A percentile compares a stretch with the other conserved stretches of the same genome.
Conservation (phyloP, 116 monocot genomes). For the Iris pallida region DNA sequence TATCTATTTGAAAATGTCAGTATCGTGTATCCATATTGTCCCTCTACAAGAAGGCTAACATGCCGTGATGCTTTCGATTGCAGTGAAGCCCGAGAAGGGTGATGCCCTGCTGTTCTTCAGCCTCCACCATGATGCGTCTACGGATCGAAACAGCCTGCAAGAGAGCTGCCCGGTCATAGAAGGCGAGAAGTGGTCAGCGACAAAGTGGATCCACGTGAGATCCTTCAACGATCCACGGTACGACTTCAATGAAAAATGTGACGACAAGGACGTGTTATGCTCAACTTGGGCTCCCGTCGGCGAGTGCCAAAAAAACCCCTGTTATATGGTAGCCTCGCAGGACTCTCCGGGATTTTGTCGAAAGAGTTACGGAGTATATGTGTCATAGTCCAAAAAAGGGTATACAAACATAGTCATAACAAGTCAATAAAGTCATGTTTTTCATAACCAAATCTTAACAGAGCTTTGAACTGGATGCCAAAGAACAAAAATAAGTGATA, state of each 20-base stretch:
- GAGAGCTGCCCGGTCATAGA: constrained; percentile 49
- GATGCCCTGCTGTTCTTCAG: constrained; percentile 52
- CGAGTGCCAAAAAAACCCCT: constrained; percentile 3
- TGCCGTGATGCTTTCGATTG: not conserved
- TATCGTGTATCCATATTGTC: too few relatives aligned
- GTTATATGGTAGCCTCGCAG: not conserved
- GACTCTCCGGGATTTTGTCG: constrained; percentile 3
- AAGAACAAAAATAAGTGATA: too few relatives aligned
- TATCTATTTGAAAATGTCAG: too few relatives aligned
- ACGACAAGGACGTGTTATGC: not conserved
- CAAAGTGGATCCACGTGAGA: constrained; percentile 58
- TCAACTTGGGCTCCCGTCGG: not conserved
- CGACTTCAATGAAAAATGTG: not conserved
- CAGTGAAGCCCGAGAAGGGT: constrained; percentile 44
- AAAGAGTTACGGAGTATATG: constrained; percentile 6
- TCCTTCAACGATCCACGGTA: constrained; percentile 36
- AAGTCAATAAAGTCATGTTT: too few relatives aligned
- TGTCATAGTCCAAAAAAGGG: too few relatives aligned
- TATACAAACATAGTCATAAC: too few relatives aligned
- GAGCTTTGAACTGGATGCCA: too few relatives aligned
- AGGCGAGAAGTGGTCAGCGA: constrained; percentile 56
- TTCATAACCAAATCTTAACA: too few relatives aligned
- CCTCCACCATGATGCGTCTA: constrained; percentile 24
- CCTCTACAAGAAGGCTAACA: too few relatives aligned
- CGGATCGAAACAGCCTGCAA: constrained; percentile 32